Evolutionary conservation across 257 asterid species (phyloP).

Genomic region (Leonotis leonurus): DNA sequence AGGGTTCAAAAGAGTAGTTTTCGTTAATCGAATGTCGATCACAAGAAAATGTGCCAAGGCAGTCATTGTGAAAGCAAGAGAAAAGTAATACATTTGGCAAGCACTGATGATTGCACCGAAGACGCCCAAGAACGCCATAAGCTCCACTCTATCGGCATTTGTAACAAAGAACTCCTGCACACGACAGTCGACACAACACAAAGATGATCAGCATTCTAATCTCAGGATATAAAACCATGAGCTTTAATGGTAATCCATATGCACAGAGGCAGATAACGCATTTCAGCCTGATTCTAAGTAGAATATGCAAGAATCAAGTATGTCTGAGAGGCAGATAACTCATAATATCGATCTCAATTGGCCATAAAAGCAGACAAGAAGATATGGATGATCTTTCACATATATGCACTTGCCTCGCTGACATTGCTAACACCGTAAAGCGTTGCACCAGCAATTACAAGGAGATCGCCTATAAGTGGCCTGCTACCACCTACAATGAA

Average conservation of each 20-base stretch:
- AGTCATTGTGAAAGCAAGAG: neutral
- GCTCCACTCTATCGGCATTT: conserved; percentile 80
- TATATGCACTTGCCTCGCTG: conserved; percentile 57
- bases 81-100: conserved; percentile 71
- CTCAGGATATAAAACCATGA: neutral
- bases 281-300: neutral
- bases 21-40: neutral
- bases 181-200: too few species aligned
- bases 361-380: neutral
- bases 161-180: conserved; percentile 77
- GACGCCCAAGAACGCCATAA: conserved; percentile 84
- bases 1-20: conserved; percentile 34
- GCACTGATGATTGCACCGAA: conserved; percentile 92
- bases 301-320: neutral
- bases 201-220: neutral
- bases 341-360: neutral
- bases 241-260: neutral
- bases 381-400: neutral
- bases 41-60: too few species aligned
- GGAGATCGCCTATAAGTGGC: conserved; percentile 77
- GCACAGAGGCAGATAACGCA: neutral
- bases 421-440: conserved; percentile 88
- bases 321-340: neutral
- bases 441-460: conserved; percentile 84
- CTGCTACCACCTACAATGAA: conserved; percentile 58